Conservation (phyloP, 1,284 basidiomycete species). For the Microbotryomycetes sp. region DNA sequence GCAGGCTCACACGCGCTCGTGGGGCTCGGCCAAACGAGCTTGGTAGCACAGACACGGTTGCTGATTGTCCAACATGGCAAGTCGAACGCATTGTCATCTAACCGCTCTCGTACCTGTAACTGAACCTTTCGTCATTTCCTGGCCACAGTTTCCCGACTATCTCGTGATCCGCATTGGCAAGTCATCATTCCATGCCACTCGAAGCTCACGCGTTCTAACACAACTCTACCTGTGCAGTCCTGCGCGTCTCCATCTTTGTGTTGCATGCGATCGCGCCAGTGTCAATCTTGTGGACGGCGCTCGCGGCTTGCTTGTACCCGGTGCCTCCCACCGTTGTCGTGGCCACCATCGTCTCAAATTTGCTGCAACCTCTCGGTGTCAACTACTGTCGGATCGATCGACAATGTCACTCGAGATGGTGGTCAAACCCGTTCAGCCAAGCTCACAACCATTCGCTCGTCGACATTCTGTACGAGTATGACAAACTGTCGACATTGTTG, state of each 20-base stretch:
- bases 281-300: constrained; percentile 1
- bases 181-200: no score
- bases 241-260: background rate
- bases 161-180: background rate
- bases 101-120: no score
- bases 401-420: no score
- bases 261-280: constrained; percentile 10
- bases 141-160: constrained; percentile 11
- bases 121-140: background rate
- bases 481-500: background rate
- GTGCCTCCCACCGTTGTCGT: constrained; percentile 19
- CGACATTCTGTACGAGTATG: constrained; percentile 9
- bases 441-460: constrained; percentile 2
- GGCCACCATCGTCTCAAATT: background rate
- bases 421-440: no score
- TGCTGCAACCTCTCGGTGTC: background rate
- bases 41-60: no score
- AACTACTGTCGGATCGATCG: background rate
- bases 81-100: no score
- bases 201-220: background rate
- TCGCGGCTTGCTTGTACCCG: constrained; percentile 2
- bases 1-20: no score
- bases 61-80: no score
- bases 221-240: background rate
- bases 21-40: no score